Conservation (phyloP, 768 basidiomycete genomes). For the Collybia mongolica region DNA sequence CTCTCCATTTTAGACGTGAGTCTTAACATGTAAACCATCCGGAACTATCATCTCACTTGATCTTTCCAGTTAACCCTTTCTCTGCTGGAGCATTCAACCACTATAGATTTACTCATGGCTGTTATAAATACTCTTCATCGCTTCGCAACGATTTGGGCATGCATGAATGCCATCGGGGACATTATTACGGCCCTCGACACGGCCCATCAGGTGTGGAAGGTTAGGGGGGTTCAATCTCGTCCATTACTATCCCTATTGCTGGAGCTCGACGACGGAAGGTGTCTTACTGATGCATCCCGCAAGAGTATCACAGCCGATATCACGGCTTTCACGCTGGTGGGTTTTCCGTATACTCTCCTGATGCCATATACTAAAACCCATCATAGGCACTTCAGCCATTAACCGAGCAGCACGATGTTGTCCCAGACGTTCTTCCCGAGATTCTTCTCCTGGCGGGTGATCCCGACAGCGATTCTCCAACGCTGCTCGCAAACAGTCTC, state of each 20-base stretch:
- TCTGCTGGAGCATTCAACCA: slow-evolving; percentile 51
- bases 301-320: slow-evolving; percentile 63
- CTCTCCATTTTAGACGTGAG: slow-evolving; percentile 68
- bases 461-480: slow-evolving; percentile 57
- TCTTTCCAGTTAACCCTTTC: slow-evolving; percentile 46
- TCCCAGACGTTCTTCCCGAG: slow-evolving; percentile 56
- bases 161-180: slow-evolving; percentile 59
- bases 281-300: slow-evolving; percentile 54
- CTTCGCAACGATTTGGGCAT: slow-evolving; percentile 73
- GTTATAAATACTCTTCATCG: slow-evolving; percentile 74
- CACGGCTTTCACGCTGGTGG: slow-evolving; percentile 59
- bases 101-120: slow-evolving; percentile 52
- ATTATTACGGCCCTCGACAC: slow-evolving; percentile 61
- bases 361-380: background rate
- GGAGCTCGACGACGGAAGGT: slow-evolving; percentile 60
- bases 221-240: slow-evolving; percentile 64
- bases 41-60: slow-evolving; percentile 8
- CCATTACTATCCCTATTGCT: slow-evolving; percentile 61
- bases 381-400: slow-evolving; percentile 48
- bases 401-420: slow-evolving; percentile 34
- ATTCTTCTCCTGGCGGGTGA: slow-evolving; percentile 67
- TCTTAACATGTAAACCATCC: slow-evolving; percentile 1
- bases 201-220: slow-evolving; percentile 63
- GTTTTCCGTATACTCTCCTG: slow-evolving; percentile 12
- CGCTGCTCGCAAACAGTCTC: slow-evolving; percentile 68